These are phyloP conservation scores for Penicillium sp. DNA, from an alignment of 2,329 filamentous ascomycete genomes.

Conservation along the genomic window DNA sequence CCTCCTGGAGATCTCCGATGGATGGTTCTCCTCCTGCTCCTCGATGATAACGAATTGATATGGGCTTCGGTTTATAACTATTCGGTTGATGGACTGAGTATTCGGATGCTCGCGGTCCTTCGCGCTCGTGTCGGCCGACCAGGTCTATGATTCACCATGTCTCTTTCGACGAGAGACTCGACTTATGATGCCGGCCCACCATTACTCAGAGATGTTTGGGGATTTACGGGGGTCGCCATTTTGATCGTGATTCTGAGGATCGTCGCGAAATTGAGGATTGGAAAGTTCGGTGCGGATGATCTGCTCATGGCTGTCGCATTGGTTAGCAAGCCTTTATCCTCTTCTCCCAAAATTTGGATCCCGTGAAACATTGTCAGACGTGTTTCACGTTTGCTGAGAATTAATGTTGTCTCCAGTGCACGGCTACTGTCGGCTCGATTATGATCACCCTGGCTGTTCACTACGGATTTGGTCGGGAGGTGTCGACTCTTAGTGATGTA, in stretches of 20 bases:
- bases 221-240: slow-evolving; percentile 18
- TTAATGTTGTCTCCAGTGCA: slow-evolving; percentile 14
- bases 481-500: slow-evolving; percentile 4
- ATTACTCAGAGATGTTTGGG: slow-evolving; percentile 24
- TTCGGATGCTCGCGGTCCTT: neutral
- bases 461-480: slow-evolving; percentile 20
- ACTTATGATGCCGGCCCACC: slow-evolving; percentile 10
- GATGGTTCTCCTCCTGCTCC: neutral
- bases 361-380: neutral
- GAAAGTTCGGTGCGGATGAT: slow-evolving; percentile 24
- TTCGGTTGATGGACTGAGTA: neutral
- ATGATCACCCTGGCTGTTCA: slow-evolving; percentile 22
- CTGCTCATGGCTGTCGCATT: slow-evolving; percentile 23
- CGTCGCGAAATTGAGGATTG: slow-evolving; percentile 21
- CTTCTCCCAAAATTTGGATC: neutral
- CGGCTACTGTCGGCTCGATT: slow-evolving; percentile 20
- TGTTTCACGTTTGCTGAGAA: neutral
- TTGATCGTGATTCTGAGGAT: slow-evolving; percentile 18
- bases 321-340: slow-evolving; percentile 15
- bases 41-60: slow-evolving; percentile 10
- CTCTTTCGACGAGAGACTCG: slow-evolving; percentile 4
- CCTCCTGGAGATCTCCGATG: slow-evolving; percentile 16
- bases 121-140: slow-evolving; percentile 1
- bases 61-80: slow-evolving; percentile 3
- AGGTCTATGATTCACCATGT: slow-evolving; percentile 5